Evolutionary conservation across 352 stramenopile genomes (phyloP).

Genomic region (Phytopythium chamaehyphon): DNA sequence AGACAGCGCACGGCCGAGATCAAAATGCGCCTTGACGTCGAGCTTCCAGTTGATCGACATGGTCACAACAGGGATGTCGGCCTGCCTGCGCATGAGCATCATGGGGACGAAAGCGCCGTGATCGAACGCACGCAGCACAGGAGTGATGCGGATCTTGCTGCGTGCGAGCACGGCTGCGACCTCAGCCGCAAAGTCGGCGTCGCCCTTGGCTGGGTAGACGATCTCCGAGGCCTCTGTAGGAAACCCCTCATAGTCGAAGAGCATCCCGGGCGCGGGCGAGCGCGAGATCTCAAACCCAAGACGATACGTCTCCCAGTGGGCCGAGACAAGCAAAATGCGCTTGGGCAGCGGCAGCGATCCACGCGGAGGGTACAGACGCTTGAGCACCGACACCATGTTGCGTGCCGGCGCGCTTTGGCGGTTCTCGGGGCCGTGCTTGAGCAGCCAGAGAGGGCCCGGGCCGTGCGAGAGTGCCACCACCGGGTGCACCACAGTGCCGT

Average conservation of each 20-base stretch:
- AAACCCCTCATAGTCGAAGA: slow-evolving; percentile 91
- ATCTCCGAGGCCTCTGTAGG: slow-evolving; percentile 76
- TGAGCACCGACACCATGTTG: slow-evolving; percentile 45
- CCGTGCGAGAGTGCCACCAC: slow-evolving; percentile 58
- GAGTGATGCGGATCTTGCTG: slow-evolving; percentile 46
- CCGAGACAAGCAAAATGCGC: slow-evolving; percentile 81
- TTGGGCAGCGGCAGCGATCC: slow-evolving; percentile 35
- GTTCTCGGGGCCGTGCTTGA: slow-evolving; percentile 39
- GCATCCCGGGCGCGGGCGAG: slow-evolving; percentile 44
- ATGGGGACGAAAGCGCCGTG: slow-evolving; percentile 89
- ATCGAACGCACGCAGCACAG: slow-evolving; percentile 75
- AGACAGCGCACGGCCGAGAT: slow-evolving; percentile 56
- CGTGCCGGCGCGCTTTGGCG: slow-evolving; percentile 27
- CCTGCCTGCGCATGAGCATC: slow-evolving; percentile 76
- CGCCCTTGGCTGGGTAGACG: slow-evolving; percentile 66
- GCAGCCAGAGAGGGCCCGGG: slow-evolving; percentile 54
- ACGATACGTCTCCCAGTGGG: slow-evolving; percentile 75
- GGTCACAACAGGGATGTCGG: slow-evolving; percentile 83
- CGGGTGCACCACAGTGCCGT: slow-evolving; percentile 18
- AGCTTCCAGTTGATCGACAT: slow-evolving; percentile 71
- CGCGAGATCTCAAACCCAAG: slow-evolving; percentile 54
- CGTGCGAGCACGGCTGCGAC: slow-evolving; percentile 52
- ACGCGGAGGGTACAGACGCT: slow-evolving; percentile 35
- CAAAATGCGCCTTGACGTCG: slow-evolving; percentile 48
- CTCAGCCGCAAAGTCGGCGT: slow-evolving; percentile 55